Evolutionary conservation across 805 yeast species (phyloP).

Genomic region (Myxozyma melibiosi): DNA sequence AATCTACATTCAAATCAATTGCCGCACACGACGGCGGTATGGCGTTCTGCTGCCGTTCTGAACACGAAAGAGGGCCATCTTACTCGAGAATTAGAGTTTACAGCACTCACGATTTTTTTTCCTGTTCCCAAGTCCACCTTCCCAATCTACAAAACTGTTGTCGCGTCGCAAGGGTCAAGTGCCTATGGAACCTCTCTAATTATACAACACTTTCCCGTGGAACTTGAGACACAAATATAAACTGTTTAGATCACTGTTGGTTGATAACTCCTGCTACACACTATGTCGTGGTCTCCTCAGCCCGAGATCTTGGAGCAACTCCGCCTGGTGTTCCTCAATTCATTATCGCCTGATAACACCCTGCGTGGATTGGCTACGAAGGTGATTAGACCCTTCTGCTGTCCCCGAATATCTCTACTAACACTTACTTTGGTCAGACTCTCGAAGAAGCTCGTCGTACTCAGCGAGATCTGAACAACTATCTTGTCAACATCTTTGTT

Average conservation of each 20-base stretch:
- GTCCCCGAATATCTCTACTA: neutral
- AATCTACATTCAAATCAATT: too few relatives aligned
- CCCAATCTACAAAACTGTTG: neutral
- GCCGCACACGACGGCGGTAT: too few relatives aligned
- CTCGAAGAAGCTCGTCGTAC: conserved; percentile 61
- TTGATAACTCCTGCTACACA: neutral
- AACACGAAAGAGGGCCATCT: too few relatives aligned
- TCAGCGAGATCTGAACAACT: conserved; percentile 80
- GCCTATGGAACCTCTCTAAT: too few relatives aligned
- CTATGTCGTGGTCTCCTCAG: conserved; percentile 66
- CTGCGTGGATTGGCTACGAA: conserved; percentile 69
- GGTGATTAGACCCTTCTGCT: conserved; percentile 15
- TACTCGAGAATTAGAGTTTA: neutral
- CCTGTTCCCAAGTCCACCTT: neutral
- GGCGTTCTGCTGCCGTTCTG: too few relatives aligned
- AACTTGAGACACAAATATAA: too few relatives aligned
- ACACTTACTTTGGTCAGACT: conserved; percentile 45
- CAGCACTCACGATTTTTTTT: neutral
- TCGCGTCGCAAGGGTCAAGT: too few relatives aligned
- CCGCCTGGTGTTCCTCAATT: conserved; percentile 65
- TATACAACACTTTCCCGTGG: too few relatives aligned
- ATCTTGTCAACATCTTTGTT: conserved; percentile 70
- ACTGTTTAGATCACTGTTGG: neutral
- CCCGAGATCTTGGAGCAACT: conserved; percentile 63
- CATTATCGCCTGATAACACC: conserved; percentile 60